Evolutionary conservation across 306 rosid genomes (phyloP).

Genomic region (Prosopis cineraria): DNA sequence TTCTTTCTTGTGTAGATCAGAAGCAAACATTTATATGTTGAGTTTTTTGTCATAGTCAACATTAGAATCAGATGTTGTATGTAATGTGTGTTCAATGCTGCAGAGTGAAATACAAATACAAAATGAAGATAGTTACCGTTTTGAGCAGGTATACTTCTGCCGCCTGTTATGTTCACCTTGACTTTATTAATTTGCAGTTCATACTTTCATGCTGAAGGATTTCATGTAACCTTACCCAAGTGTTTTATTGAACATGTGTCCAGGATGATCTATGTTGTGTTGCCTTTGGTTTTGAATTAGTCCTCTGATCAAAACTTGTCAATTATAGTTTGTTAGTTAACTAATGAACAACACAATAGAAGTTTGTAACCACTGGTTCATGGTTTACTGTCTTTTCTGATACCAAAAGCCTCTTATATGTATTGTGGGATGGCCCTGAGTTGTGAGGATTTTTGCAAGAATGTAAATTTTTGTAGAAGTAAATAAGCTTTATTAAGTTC

Average conservation of each 20-base stretch:
- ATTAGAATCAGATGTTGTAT: conserved; percentile 15
- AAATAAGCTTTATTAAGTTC: neutral
- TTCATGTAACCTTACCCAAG: conserved; percentile 11
- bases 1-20: neutral
- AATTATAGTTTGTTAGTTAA: neutral
- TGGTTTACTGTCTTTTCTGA: neutral
- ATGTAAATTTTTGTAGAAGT: neutral
- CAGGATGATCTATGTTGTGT: conserved; percentile 9
- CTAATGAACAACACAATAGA: neutral
- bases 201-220: conserved; percentile 25
- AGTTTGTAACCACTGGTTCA: neutral
- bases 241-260: conserved; percentile 22
- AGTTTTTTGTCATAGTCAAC: conserved; percentile 11
- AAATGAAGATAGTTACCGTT: conserved; percentile 77
- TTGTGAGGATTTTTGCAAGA: neutral
- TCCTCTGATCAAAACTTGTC: neutral
- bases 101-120: conserved; percentile 87
- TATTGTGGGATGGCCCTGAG: neutral
- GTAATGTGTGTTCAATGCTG: conserved; percentile 39
- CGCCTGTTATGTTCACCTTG: conserved; percentile 20
- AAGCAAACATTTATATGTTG: neutral
- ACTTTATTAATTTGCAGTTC: conserved; percentile 33
- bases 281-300: conserved; percentile 3
- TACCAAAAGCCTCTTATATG: neutral
- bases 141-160: conserved; percentile 72